Evolutionary conservation across 371 early-diverging fungal genomes (phyloP).

Genomic region (Sporodiniella umbellata): DNA sequence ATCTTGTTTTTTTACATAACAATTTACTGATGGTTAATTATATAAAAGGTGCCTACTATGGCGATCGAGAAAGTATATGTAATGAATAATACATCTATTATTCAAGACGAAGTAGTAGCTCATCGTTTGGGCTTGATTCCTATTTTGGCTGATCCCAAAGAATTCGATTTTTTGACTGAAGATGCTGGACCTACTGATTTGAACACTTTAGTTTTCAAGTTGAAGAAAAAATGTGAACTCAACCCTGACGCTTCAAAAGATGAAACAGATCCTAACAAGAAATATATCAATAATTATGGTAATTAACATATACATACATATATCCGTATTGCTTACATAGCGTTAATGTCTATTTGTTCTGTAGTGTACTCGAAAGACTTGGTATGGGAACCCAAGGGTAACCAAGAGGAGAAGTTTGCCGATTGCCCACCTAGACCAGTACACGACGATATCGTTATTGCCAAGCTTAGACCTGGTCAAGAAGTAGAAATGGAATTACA

Average conservation of each 20-base stretch:
- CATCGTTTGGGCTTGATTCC: conserved; percentile 98
- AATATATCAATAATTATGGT: conserved; percentile 67
- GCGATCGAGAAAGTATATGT: conserved; percentile 97
- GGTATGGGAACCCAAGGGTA: conserved; percentile 87
- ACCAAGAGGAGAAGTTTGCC: conserved; percentile 73
- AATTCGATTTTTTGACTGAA: conserved; percentile 72
- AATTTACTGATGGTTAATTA: too few relatives aligned
- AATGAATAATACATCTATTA: conserved; percentile 90
- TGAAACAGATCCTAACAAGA: conserved; percentile 72
- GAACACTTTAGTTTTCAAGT: conserved; percentile 92
- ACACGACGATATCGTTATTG: conserved; percentile 87
- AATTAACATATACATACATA: conserved; percentile 1
- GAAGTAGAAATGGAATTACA: conserved; percentile 86
- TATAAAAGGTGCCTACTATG: conserved; percentile 86
- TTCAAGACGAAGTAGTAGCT: conserved; percentile 98
- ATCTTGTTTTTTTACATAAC: not conserved
- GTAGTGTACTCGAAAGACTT: conserved; percentile 82
- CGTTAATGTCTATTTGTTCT: too few relatives aligned
- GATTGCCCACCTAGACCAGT: conserved; percentile 74
- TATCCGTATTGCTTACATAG: conserved; percentile 1
- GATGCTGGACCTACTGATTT: conserved; percentile 82
- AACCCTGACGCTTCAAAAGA: conserved; percentile 59
- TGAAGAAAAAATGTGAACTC: conserved; percentile 72
- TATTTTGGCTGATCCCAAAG: conserved; percentile 80
- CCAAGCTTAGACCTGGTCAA: conserved; percentile 96